phyloP scores from a whole-genome alignment of 2,329 filamentous ascomycete genomes.

The Cladosporium sp. region DNA sequence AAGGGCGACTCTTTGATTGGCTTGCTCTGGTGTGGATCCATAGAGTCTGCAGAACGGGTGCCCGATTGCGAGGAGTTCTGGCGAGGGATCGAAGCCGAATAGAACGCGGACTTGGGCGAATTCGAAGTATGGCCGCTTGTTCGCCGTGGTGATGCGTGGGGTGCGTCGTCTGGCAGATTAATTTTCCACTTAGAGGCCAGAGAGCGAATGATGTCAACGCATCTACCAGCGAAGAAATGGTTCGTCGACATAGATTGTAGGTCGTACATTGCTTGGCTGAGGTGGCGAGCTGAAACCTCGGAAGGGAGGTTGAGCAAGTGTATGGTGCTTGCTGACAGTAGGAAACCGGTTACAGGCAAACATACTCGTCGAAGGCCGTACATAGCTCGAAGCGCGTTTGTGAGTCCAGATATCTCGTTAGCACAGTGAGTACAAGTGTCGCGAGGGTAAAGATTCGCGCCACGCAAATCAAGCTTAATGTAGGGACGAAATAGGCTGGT shows the following conservation, averaged over 20 bases:
- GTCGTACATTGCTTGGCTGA: slow-evolving; percentile 40
- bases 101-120: slow-evolving; percentile 27
- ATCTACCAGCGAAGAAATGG: slow-evolving; percentile 41
- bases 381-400: slow-evolving; percentile 40
- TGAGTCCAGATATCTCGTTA: slow-evolving; percentile 41
- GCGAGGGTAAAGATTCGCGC: slow-evolving; percentile 59
- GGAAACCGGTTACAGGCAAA: slow-evolving; percentile 36
- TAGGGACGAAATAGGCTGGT: slow-evolving; percentile 70
- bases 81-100: slow-evolving; percentile 27
- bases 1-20: slow-evolving; percentile 21
- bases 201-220: slow-evolving; percentile 40
- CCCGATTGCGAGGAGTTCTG: slow-evolving; percentile 21
- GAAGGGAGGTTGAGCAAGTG: slow-evolving; percentile 43
- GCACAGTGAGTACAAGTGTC: slow-evolving; percentile 58
- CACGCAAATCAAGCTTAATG: slow-evolving; percentile 57
- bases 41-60: slow-evolving; percentile 19
- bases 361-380: slow-evolving; percentile 41
- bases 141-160: slow-evolving; percentile 26
- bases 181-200: slow-evolving; percentile 43
- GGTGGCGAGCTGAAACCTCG: slow-evolving; percentile 32
- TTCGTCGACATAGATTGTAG: slow-evolving; percentile 41
- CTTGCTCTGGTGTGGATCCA: slow-evolving; percentile 4
- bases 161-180: slow-evolving; percentile 36
- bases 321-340: slow-evolving; percentile 41
- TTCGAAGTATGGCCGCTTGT: slow-evolving; percentile 13